Conservation (phyloP, 2,329 filamentous ascomycete species). For the Ustilaginoidea virens region DNA sequence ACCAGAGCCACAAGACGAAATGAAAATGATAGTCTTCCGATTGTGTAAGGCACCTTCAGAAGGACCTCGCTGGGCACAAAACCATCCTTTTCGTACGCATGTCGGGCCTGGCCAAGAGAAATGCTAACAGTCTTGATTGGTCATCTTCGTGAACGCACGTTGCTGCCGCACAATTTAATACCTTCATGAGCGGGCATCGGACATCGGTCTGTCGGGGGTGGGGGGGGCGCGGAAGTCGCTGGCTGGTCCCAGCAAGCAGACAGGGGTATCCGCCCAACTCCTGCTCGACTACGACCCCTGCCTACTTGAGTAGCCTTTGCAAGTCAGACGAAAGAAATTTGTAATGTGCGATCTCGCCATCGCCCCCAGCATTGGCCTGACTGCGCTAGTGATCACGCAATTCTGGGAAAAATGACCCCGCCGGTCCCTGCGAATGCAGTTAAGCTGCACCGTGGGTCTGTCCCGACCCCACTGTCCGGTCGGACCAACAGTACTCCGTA, state of each 20-base stretch:
- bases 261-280: too few species aligned
- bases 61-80: too few species aligned
- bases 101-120: too few species aligned
- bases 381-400: conserved; percentile 20
- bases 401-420: conserved; percentile 13
- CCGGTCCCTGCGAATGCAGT: too few species aligned
- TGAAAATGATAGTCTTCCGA: too few species aligned
- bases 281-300: neutral
- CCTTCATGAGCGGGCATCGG: conserved; percentile 5
- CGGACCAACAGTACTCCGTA: neutral
- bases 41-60: too few species aligned
- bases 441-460: conserved; percentile 11
- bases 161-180: too few species aligned
- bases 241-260: neutral
- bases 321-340: conserved; percentile 10
- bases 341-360: conserved; percentile 12
- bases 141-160: too few species aligned
- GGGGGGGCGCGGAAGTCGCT: conserved; percentile 5
- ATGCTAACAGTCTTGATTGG: too few species aligned
- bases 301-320: conserved; percentile 1
- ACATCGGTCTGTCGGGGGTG: conserved; percentile 5
- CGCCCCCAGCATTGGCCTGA: conserved; percentile 2
- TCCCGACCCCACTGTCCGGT: neutral
- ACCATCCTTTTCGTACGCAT: too few species aligned
- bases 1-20: too few species aligned